Conservation (phyloP, 139 green algal species). For the Coccomyxa sp. region DNA sequence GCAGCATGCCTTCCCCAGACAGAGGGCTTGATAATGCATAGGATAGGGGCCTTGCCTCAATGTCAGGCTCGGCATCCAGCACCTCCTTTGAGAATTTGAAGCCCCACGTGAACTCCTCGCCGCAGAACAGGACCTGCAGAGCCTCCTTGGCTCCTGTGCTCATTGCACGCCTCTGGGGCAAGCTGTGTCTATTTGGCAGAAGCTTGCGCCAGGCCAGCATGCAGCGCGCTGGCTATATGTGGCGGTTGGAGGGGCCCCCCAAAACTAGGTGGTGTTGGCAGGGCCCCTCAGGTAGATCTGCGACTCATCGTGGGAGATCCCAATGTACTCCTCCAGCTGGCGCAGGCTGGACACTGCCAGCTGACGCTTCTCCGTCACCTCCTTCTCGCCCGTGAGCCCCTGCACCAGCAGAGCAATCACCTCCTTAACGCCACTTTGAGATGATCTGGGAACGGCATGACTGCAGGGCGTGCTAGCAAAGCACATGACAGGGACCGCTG, state of each 20-base stretch:
- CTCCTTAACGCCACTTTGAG: neutral
- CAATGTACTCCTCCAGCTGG: conserved; percentile 32
- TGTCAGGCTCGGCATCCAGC: conserved; percentile 12
- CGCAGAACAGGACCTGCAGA: conserved; percentile 39
- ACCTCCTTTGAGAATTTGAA: conserved; percentile 32
- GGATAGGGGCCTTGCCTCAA: neutral
- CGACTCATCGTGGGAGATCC: conserved; percentile 4
- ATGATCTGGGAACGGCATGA: neutral
- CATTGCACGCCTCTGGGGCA: neutral
- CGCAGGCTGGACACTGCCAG: conserved; percentile 29
- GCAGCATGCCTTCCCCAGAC: too few relatives aligned
- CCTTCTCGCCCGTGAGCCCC: conserved; percentile 30
- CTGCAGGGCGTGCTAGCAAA: neutral
- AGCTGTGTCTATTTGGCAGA: too few relatives aligned
- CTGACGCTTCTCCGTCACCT: conserved; percentile 16
- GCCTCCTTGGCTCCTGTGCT: neutral
- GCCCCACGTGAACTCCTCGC: conserved; percentile 32
- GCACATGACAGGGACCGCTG: neutral
- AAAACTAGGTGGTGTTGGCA: neutral
- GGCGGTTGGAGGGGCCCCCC: neutral
- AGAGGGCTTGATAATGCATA: too few relatives aligned
- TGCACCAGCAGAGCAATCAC: conserved; percentile 10
- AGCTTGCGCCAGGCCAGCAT: too few relatives aligned
- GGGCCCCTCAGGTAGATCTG: conserved; percentile 18
- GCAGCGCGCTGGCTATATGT: too few relatives aligned